Percentiles rank a stretch among this genome's conserved stretches.
phyloP scores from a whole-genome alignment of 331 rosid genomes.

The Malus hybrid region DNA sequence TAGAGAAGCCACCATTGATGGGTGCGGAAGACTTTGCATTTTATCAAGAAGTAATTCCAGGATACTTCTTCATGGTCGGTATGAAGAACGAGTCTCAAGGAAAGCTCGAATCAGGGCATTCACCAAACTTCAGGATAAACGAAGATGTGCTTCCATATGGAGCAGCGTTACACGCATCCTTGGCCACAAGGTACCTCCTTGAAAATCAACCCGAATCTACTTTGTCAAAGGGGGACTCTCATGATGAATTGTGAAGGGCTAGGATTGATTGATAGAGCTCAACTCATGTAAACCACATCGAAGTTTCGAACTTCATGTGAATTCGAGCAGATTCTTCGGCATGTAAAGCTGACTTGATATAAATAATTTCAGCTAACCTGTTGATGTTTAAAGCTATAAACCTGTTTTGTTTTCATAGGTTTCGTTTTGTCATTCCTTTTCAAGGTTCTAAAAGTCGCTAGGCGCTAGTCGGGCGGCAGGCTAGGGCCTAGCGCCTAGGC shows the following conservation, averaged over 20 bases:
- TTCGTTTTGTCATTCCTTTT: too few species aligned
- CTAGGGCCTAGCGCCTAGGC: too few species aligned
- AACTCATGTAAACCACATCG: background rate
- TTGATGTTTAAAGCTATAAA: background rate
- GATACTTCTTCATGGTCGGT: conserved; percentile 52
- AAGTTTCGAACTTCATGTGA: background rate
- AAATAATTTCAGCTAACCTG: background rate
- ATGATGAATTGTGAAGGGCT: conserved; percentile 26
- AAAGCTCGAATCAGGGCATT: conserved; percentile 26
- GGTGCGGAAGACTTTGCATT: conserved; percentile 74
- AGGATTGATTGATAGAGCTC: background rate
- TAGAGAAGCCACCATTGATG: conserved; percentile 41
- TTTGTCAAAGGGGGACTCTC: conserved; percentile 2
- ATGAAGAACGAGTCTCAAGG: conserved; percentile 41
- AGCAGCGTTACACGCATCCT: conserved; percentile 66
- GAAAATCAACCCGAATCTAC: conserved; percentile 15
- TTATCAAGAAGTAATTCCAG: conserved; percentile 55
- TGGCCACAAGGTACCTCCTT: conserved; percentile 37
- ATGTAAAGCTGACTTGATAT: background rate
- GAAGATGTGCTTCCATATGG: conserved; percentile 76
- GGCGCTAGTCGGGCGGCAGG: too few species aligned
- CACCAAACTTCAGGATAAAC: conserved; percentile 47
- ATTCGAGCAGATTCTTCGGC: background rate
- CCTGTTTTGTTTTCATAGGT: background rate
- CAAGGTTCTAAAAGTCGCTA: too few species aligned